phyloP scores from a whole-genome alignment of 192 early-diverging fungal genomes.

The Phlyctochytrium planicorne region DNA sequence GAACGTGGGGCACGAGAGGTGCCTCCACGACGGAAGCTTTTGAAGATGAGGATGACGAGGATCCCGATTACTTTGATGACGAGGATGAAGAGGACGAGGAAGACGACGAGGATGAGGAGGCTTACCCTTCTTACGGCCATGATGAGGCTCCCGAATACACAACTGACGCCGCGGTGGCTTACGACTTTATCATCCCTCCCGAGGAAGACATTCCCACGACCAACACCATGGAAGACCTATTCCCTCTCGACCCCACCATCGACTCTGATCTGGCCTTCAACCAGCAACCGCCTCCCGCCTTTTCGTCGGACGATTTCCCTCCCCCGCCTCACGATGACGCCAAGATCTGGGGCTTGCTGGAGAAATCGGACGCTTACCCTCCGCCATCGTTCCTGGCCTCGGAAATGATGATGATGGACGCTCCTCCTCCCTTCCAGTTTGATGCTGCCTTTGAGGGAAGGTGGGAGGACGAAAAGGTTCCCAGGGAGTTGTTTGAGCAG shows the following conservation, averaged over 20 bases:
- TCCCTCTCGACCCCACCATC: neutral
- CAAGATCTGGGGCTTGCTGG: neutral
- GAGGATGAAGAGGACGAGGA: constrained; percentile 1
- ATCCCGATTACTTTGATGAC: neutral
- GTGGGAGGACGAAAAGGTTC: neutral
- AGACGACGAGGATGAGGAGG: neutral
- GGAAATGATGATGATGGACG: neutral
- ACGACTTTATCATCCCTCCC: neutral
- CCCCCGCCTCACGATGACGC: neutral
- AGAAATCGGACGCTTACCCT: neutral
- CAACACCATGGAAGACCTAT: no score
- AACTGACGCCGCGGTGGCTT: neutral
- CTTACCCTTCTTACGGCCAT: neutral
- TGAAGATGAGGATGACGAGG: neutral
- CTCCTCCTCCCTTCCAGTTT: neutral
- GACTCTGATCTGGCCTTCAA: neutral
- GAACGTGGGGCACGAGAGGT: neutral
- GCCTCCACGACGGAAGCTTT: neutral
- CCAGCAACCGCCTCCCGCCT: neutral
- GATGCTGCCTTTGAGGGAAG: neutral
- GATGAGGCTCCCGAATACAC: neutral
- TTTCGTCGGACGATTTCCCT: neutral
- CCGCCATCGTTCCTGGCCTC: neutral
- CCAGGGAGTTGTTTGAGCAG: neutral
- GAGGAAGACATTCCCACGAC: neutral